Percentiles rank a stretch among this genome's conserved stretches.
phyloP scores from a whole-genome alignment of 2,329 filamentous ascomycete genomes.

The Fusarium duplospermum region DNA sequence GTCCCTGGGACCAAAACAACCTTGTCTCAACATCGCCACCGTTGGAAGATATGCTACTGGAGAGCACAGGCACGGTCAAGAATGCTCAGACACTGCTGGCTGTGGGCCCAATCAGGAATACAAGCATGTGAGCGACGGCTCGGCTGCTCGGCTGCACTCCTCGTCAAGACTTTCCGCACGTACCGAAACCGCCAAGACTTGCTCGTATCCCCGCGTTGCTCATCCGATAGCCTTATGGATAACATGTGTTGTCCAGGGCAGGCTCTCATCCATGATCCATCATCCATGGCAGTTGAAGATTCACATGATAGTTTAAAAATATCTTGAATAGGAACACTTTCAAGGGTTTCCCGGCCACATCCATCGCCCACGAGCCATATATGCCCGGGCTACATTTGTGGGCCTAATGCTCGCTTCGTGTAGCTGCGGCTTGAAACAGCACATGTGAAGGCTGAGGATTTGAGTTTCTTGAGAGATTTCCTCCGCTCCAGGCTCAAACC shows the following conservation, averaged over 20 bases:
- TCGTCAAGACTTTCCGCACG: background rate
- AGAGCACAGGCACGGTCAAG: background rate
- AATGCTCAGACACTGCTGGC: background rate
- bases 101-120: background rate
- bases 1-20: background rate
- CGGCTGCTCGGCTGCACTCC: background rate
- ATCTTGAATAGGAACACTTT: background rate
- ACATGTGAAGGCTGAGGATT: background rate
- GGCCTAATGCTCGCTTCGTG: background rate
- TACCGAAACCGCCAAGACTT: background rate
- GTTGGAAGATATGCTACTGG: background rate
- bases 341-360: background rate
- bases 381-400: background rate
- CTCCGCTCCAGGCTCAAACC: background rate
- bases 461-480: background rate
- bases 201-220: background rate
- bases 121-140: background rate
- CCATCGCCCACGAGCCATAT: background rate
- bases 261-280: background rate
- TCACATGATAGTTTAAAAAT: background rate
- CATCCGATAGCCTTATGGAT: background rate
- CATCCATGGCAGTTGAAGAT: background rate
- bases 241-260: background rate
- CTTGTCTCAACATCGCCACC: background rate
- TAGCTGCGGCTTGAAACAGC: background rate